Base-by-base conservation (phyloP, 768 basidiomycete genomes). In the Mycena filopes region DNA sequence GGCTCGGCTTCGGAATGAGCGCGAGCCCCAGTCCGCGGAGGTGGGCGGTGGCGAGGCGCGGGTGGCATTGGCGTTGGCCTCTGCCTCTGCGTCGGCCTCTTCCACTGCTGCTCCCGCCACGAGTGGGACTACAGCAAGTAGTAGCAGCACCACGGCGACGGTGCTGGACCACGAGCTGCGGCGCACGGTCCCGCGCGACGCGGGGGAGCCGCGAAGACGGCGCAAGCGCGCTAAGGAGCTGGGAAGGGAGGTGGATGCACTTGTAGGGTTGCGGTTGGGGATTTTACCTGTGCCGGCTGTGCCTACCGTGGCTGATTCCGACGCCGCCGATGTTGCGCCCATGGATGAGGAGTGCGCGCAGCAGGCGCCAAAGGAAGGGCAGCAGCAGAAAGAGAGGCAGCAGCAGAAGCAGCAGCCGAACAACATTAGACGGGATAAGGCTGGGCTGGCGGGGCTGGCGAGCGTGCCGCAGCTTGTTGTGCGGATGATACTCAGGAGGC, bases 171-270 rank as follows among this genome's bases (percentile, higher is more conserved):
- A 64, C 59, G 67, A 68, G 58, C 50, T 68, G 43, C 59, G 67
- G 26, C 47, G 60, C 21, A 57, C 26, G 16, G 55, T 62, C 12
- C 65, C 65, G 28, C 47, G 65, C 18, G 65, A 66, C 23, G 33
- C 55, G 26, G 65, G 65, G 25, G 65, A 66, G 55, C 65, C 65
- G 60, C 29, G 65, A 5, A 18, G 65, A 55, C 42, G 68, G 41
- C 55, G 64, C 18, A 69, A 69, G 47, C 59, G 68, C 25, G 68
- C 64, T 16, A 65, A 69, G 56, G 68, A 65, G 64, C 40, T 69
- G 4, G 60, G 60, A 13, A 21, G 53, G 10, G 68, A 69, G 56
- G 56, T 59, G 1, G 68, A 69, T 23, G 64, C 63, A 23, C 63
- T 69, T 16, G 56, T 69, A 3, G 68, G 68, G 16, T 53, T 69